These are phyloP conservation scores for Blastomyces parvus DNA, from an alignment of 2,329 filamentous ascomycete genomes.

Conservation along the genomic window DNA sequence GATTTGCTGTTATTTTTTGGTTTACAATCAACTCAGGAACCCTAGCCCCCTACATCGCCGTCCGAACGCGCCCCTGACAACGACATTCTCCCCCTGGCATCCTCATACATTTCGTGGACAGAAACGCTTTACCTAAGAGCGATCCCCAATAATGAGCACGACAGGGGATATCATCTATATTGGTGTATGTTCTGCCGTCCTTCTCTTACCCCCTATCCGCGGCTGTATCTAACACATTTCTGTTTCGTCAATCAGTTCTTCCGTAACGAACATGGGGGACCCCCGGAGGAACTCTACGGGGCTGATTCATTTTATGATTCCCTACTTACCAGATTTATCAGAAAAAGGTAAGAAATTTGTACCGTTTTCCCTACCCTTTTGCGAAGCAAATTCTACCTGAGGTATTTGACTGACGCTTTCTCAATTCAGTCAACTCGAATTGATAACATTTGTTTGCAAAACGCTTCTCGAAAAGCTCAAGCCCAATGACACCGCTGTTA, in stretches of 20 bases:
- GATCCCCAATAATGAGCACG: neutral
- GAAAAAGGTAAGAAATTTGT: slow-evolving; percentile 47
- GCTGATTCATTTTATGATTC: slow-evolving; percentile 70
- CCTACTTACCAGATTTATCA: slow-evolving; percentile 59
- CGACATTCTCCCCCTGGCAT: neutral
- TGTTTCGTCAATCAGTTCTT: neutral
- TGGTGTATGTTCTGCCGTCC: neutral
- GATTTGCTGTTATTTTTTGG: neutral
- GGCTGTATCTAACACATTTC: too few relatives aligned
- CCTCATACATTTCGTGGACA: neutral
- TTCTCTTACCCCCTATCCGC: too few relatives aligned
- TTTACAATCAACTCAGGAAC: neutral
- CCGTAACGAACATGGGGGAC: slow-evolving; percentile 37
- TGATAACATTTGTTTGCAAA: neutral
- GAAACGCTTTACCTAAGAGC: neutral
- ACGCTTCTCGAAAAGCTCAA: slow-evolving; percentile 33
- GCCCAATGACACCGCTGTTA: slow-evolving; percentile 36
- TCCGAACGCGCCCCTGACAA: neutral
- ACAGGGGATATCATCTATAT: neutral
- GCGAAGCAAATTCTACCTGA: neutral
- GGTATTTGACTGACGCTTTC: too few relatives aligned
- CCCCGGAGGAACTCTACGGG: slow-evolving; percentile 62
- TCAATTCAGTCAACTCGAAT: slow-evolving; percentile 1
- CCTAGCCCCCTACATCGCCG: neutral
- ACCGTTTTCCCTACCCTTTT: neutral